phyloP scores from a whole-genome alignment of 2,329 filamentous ascomycete genomes.

The Trichoderma cornu-damae region DNA sequence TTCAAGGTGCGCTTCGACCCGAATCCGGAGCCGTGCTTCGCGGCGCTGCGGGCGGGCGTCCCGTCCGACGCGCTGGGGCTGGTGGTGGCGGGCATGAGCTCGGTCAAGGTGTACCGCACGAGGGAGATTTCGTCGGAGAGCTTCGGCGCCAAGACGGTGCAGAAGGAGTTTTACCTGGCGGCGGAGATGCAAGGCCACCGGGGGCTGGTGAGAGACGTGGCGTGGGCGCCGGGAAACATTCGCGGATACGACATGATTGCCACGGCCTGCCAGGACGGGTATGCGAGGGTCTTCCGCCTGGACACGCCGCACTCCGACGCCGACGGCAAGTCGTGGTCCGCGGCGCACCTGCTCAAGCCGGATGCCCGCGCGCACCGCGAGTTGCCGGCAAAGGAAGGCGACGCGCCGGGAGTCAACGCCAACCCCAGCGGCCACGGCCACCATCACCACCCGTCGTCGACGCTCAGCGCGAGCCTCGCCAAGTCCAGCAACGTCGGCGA shows the following conservation, averaged over 20 bases:
- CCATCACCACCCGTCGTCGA: constrained; percentile 39
- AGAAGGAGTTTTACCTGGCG: constrained; percentile 79
- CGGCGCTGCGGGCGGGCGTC: constrained; percentile 73
- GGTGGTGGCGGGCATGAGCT: constrained; percentile 80
- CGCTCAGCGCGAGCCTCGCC: constrained; percentile 49
- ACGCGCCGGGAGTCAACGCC: constrained; percentile 25
- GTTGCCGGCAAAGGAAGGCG: constrained; percentile 31
- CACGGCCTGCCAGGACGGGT: constrained; percentile 88
- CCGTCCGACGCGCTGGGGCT: constrained; percentile 72
- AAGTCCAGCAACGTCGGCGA: constrained; percentile 44
- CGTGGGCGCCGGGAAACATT: constrained; percentile 89
- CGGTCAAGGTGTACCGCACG: constrained; percentile 78
- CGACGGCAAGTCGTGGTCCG: constrained; percentile 48
- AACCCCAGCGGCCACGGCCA: constrained; percentile 21
- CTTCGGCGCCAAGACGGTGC: constrained; percentile 50
- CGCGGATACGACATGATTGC: constrained; percentile 86
- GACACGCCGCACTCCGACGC: constrained; percentile 51
- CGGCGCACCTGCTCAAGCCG: constrained; percentile 40
- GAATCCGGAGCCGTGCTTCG: constrained; percentile 74
- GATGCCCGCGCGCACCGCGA: constrained; percentile 26
- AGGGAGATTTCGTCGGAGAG: constrained; percentile 50
- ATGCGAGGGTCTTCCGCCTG: constrained; percentile 80
- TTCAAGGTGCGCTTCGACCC: constrained; percentile 87
- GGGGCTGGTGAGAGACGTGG: constrained; percentile 76
- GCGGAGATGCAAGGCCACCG: constrained; percentile 69